These are phyloP conservation scores for Apostasia shenzhenica DNA, from an alignment of 106 monocot species.

Conservation along the genomic window DNA sequence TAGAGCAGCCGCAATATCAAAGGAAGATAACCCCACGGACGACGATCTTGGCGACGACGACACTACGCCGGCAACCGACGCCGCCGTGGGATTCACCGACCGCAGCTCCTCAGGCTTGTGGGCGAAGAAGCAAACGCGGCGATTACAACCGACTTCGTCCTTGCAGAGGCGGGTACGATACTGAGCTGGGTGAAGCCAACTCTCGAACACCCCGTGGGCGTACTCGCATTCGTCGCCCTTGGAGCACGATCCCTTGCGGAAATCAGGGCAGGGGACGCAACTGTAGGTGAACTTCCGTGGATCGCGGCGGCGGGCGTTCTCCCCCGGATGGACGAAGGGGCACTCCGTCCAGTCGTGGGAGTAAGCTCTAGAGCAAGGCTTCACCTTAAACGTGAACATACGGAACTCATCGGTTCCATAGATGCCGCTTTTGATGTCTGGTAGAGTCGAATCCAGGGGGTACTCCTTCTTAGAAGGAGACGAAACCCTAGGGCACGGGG, in stretches of 20 bases:
- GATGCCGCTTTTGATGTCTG: conserved; percentile 83
- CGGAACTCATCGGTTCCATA: conserved; percentile 94
- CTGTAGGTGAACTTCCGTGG: conserved; percentile 73
- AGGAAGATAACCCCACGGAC: conserved; percentile 17
- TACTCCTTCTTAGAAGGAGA: conserved; percentile 46
- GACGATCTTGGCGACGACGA: conserved; percentile 31
- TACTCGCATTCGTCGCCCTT: conserved; percentile 90
- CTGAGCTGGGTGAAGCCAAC: conserved; percentile 85
- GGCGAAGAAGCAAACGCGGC: conserved; percentile 87
- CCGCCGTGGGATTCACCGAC: conserved; percentile 36
- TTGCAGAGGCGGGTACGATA: conserved; percentile 81
- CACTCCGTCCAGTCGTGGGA: conserved; percentile 99
- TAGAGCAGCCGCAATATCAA: conserved; percentile 34
- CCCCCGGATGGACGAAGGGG: conserved; percentile 93
- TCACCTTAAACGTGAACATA: conserved; percentile 93
- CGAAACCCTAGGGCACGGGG: not conserved
- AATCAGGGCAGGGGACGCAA: conserved; percentile 93
- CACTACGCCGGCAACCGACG: conserved; percentile 26
- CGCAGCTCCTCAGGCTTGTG: conserved; percentile 87
- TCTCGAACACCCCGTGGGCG: conserved; percentile 94
- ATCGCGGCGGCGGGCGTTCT: conserved; percentile 88
- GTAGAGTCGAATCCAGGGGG: conserved; percentile 66
- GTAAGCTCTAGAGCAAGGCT: conserved; percentile 87
- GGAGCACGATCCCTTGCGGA: conserved; percentile 83
- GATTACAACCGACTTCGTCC: conserved; percentile 55